A percentile compares a stretch with the other conserved stretches of the same genome.
Conservation (phyloP, 2,329 filamentous ascomycete genomes). For the Acephala macrosclerotiorum region DNA sequence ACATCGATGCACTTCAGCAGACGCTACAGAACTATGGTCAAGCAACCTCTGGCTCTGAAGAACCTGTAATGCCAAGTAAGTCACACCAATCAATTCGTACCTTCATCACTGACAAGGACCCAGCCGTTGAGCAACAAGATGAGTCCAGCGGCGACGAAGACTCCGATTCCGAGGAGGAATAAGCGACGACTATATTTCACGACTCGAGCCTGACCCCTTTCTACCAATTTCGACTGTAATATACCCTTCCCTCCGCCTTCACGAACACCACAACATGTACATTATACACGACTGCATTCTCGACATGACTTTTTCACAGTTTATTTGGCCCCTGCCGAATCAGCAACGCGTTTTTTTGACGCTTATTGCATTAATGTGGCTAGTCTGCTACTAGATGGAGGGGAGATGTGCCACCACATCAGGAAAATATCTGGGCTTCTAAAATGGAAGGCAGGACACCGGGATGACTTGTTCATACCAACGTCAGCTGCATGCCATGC, state of each 20-base stretch:
- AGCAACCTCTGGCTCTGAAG: slow-evolving; percentile 45
- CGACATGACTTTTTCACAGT: slow-evolving; percentile 15
- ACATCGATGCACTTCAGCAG: slow-evolving; percentile 68
- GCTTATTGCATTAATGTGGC: slow-evolving; percentile 16
- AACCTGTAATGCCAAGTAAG: slow-evolving; percentile 47
- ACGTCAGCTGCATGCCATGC: not conserved
- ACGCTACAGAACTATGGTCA: slow-evolving; percentile 56
- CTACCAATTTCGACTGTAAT: slow-evolving; percentile 30
- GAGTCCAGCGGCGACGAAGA: slow-evolving; percentile 61
- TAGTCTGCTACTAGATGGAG: slow-evolving; percentile 15
- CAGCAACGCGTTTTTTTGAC: not conserved
- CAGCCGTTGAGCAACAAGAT: slow-evolving; percentile 44
- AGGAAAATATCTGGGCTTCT: slow-evolving; percentile 14
- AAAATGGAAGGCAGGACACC: not conserved
- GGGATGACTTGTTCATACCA: not conserved
- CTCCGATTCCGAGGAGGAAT: slow-evolving; percentile 59
- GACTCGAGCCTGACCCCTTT: not conserved
- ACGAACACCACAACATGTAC: slow-evolving; percentile 29
- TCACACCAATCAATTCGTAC: slow-evolving; percentile 5
- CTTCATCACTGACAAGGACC: not conserved
- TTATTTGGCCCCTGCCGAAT: slow-evolving; percentile 1
- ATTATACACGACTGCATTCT: slow-evolving; percentile 29
- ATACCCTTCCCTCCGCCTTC: slow-evolving; percentile 26
- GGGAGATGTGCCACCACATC: slow-evolving; percentile 23
- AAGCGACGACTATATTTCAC: slow-evolving; percentile 3